Percentiles rank a stretch among this genome's conserved stretches.
Evolutionary conservation across 495 filamentous ascomycete species (phyloP).

Genomic region (Neurospora sp.): DNA sequence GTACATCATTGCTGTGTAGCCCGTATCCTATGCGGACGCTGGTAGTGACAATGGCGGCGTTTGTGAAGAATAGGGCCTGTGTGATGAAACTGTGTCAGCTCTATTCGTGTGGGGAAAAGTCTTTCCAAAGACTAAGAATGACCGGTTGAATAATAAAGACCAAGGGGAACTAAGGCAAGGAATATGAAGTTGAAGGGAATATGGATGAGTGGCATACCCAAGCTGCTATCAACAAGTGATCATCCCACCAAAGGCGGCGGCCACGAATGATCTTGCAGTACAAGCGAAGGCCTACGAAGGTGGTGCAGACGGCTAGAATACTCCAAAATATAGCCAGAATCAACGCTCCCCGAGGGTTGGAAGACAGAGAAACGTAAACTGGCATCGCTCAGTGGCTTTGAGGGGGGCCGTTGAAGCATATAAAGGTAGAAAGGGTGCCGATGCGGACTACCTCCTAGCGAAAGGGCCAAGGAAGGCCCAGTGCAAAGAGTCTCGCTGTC

Average conservation of each 20-base stretch:
- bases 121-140: neutral
- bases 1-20: slow-evolving; percentile 1
- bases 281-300: slow-evolving; percentile 16
- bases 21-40: slow-evolving; percentile 13
- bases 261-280: slow-evolving; percentile 20
- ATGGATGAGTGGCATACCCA: slow-evolving; percentile 12
- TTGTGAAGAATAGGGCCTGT: slow-evolving; percentile 9
- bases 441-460: neutral
- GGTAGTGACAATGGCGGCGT: neutral
- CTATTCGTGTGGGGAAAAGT: neutral
- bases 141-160: neutral
- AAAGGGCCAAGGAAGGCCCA: neutral
- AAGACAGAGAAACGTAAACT: neutral
- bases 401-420: neutral
- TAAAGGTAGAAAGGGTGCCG: neutral
- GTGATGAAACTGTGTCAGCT: neutral
- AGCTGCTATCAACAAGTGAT: slow-evolving; percentile 19
- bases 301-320: neutral
- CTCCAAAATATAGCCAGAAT: neutral
- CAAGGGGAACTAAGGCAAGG: neutral
- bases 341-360: neutral
- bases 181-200: neutral
- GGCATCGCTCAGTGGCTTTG: neutral
- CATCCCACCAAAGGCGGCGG: slow-evolving; percentile 22
- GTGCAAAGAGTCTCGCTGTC: neutral